Evolutionary conservation across 83 land plant genomes (phyloP), one percentile per base, ranked within the genome.

Genomic region (Picea abies): DNA sequence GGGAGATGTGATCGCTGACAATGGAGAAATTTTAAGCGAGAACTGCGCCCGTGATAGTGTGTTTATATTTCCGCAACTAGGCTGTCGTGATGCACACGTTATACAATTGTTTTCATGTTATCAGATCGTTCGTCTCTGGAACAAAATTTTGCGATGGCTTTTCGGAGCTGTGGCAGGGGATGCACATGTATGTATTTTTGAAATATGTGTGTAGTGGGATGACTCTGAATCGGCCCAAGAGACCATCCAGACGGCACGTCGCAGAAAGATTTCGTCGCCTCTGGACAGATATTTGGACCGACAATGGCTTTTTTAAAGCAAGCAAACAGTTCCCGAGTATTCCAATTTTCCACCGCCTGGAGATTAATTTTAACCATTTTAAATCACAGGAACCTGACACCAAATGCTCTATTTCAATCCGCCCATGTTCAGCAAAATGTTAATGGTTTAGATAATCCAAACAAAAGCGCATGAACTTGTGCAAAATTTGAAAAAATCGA

Each of bases 341-440:
- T 71, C 76, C 49, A 71, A 71, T 19, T 39, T 39, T 71, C 76
- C 76, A 71, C 76, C 49, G 49, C 76, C 76, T 37, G 47, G 9
- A 19, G 19, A 4, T 39, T 15, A 25, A 1, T 39, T 71, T 71
- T 5, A 37, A 9, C n/a, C 1, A 37, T 71, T 37, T 37, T 14
- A 68, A 32, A 32, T 32, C 39, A 35, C 17, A 15, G 37, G 26
- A 68, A 12, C 71, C 71, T 37, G 76, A 72, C 78, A 75, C 22
- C 22, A 22, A 75, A 25, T 47, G 78, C 25, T 19, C 56, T 72
- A 47, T 0, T n/a, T 39, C 58, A 52, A 39, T 25, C 25, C 6
- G 11, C 29, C 58, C n/a, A 41, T 73, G 56, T 12, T 73, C 14
- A 23, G 11, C 58, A 44, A 73, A 47, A 12, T 35, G 11, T n/a